Percentiles rank a stretch among this genome's conserved stretches.
phyloP scores from a whole-genome alignment of 768 basidiomycete genomes.

The Chalciporus pseudorubinellus region DNA sequence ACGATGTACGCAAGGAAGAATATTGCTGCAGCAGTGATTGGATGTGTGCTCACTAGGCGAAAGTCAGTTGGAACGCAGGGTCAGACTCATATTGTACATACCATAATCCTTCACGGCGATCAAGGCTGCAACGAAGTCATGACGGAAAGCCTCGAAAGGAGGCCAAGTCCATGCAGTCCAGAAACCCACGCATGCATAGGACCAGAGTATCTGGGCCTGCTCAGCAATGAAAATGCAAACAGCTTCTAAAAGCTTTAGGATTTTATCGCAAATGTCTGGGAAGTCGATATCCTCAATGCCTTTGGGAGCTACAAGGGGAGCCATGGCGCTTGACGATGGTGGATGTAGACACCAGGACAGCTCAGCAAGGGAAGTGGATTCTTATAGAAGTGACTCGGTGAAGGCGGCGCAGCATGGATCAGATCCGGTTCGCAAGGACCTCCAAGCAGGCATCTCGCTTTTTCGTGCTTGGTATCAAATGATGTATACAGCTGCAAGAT shows the following conservation, averaged over 20 bases:
- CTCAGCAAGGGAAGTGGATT: background rate
- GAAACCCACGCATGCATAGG: constrained; percentile 6
- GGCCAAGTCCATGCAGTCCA: constrained; percentile 19
- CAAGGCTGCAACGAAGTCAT: constrained; percentile 11
- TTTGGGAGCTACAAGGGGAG: constrained; percentile 18
- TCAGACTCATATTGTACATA: constrained; percentile 2
- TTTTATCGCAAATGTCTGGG: constrained; percentile 11
- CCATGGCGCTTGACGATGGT: constrained; percentile 6
- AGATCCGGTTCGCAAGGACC: background rate
- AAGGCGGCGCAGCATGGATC: no score
- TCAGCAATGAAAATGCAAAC: constrained; percentile 8
- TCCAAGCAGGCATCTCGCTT: no score
- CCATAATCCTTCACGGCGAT: constrained; percentile 12
- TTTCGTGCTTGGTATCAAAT: no score
- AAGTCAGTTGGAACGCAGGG: no score
- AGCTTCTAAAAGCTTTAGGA: constrained; percentile 13
- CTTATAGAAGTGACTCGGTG: background rate
- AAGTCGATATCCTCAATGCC: constrained; percentile 20
- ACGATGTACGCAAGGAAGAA: constrained; percentile 11
- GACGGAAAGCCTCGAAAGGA: constrained; percentile 22
- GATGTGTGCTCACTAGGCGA: constrained; percentile 9
- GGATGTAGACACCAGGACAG: background rate
- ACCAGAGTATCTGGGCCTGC: constrained; percentile 6
- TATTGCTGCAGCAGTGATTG: constrained; percentile 8
- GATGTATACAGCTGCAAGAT: no score